phyloP scores from a whole-genome alignment of 129 eudicot genomes.

The Cynara cardunculus region DNA sequence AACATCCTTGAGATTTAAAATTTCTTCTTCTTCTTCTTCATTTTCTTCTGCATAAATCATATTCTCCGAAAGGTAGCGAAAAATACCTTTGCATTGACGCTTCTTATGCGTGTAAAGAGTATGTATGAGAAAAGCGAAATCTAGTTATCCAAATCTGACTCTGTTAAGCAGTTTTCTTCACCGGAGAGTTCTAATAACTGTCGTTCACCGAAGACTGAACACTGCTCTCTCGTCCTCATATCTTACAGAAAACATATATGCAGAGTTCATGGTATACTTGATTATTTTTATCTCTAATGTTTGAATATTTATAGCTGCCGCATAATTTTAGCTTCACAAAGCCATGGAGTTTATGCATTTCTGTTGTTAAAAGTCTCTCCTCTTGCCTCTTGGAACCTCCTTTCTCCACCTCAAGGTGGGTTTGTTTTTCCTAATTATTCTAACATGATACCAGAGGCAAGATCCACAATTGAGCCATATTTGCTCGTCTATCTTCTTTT shows the following conservation, averaged over 20 bases:
- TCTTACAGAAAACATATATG: neutral
- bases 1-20: no score
- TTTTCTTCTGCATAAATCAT: neutral
- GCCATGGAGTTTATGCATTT: neutral
- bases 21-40: neutral
- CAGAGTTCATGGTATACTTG: neutral
- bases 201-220: neutral
- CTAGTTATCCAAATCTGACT: neutral
- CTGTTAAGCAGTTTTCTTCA: neutral
- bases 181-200: neutral
- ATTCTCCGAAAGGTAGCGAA: neutral
- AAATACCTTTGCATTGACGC: slow-evolving; percentile 29
- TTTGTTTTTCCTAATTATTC: no score
- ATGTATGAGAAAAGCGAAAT: neutral
- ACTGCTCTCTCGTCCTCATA: neutral
- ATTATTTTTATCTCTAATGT: neutral
- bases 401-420: no score
- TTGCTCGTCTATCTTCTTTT: no score
- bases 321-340: neutral
- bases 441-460: no score
- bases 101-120: neutral
- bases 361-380: no score
- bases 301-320: neutral
- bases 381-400: no score
- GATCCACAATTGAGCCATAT: no score